Base-by-base conservation (phyloP, 208 protist genomes). In the Leishmania lainsoni region DNA sequence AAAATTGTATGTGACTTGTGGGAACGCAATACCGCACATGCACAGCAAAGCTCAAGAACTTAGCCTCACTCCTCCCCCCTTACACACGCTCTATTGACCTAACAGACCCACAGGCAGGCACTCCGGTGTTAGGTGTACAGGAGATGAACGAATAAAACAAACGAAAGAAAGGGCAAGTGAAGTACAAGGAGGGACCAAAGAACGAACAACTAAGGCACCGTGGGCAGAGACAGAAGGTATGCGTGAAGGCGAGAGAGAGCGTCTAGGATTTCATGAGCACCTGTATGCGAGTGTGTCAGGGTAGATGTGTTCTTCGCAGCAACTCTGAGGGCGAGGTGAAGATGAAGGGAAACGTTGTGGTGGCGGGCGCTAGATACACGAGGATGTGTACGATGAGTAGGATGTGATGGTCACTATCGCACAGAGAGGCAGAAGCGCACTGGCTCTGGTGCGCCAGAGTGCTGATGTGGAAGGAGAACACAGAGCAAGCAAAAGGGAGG, bases 401-500 rank as follows among this genome's bases (percentile, higher is more conserved):
- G 29, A n/a, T 29, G 58, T 63, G 58, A 63, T 63, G 58, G 58
- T 14, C 8, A 29, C 8, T 63, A 63, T 63, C 29, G 12, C 29
- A 63, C 58, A 6, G 26, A 14, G 58, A 32, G 26, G 32, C 4
- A 63, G 26, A 63, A 26, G 58, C 58, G 58, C 58, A 63, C 26
- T 6, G 26, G 58, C 26, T 63, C 58, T 63, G 26, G 58, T 63
- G 58, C 58, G 29, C 26, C 20, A 26, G 58, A 29, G 58, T 29
- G 26, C 26, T 9, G 58, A n/a, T 17, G 58, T 63, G 58, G 6
- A 29, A 29, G 58, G 56, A 51, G 48, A 42, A 77, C 61, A 78
- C 42, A 82, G 32, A 78, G 78, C 78, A 80, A 81, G 78, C 72
- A 74, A 52, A 79, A 79, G 54, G 52, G 12, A 45, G 69, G 49